A percentile compares a stretch with the other conserved stretches of the same genome.
These are phyloP conservation scores for Suillus subalutaceus DNA, from an alignment of 768 basidiomycete species.

Conservation along the genomic window DNA sequence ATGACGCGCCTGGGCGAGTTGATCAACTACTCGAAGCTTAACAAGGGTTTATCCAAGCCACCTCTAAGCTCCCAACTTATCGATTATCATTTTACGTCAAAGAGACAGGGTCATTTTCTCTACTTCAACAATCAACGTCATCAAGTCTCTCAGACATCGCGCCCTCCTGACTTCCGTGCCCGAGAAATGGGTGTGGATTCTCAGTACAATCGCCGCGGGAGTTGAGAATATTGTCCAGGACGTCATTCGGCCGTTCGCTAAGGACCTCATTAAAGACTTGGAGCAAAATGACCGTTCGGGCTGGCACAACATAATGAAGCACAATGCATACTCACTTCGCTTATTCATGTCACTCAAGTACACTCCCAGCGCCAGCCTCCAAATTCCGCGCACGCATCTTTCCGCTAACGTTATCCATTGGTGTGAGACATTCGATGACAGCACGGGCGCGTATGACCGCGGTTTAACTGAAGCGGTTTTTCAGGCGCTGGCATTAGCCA, in stretches of 20 bases:
- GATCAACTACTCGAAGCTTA: conserved; percentile 24
- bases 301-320: conserved; percentile 24
- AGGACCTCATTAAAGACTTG: conserved; percentile 23
- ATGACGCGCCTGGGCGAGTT: conserved; percentile 32
- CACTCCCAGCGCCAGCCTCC: not conserved
- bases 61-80: not conserved
- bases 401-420: not conserved
- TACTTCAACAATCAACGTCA: conserved; percentile 21
- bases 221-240: conserved; percentile 20
- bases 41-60: not conserved
- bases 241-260: conserved; percentile 23
- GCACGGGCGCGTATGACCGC: conserved; percentile 36
- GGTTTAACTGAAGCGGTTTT: conserved; percentile 40
- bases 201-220: conserved; percentile 18
- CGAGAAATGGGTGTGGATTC: conserved; percentile 1
- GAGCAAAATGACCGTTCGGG: conserved; percentile 16
- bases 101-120: conserved; percentile 16
- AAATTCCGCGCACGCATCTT: not conserved
- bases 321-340: conserved; percentile 30
- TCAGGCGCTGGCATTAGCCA: conserved; percentile 29
- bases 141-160: not conserved
- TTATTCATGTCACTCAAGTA: conserved; percentile 18
- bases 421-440: conserved; percentile 35
- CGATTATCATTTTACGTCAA: no score
- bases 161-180: not conserved